Evolutionary conservation across 2,329 filamentous ascomycete genomes (phyloP), one percentile per base, ranked within the genome.

Genomic region (Hypoxylon sp.): DNA sequence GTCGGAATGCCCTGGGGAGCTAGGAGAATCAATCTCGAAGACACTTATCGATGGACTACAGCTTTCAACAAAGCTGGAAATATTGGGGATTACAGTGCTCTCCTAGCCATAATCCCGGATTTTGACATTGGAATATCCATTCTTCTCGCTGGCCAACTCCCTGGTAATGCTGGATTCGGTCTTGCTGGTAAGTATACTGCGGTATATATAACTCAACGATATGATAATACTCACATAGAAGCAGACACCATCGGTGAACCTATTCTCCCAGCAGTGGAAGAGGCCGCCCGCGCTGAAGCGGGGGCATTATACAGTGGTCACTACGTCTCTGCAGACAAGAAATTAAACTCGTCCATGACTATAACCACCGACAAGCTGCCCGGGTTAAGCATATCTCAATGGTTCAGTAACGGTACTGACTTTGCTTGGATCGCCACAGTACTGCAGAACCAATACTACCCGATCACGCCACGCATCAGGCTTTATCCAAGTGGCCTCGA

Each of bases 11-110:
- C 79, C 0, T 82, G 80, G 80, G 80, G 74, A n/a, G 73, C 70
- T 7, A 68, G 74, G 19, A 69, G 74, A 16, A 73, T 75, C 29
- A 71, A 73, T 12, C 45, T 75, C 1, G 70, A 67, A 25, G 70
- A 73, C 30, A 70, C 73, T 14, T 75, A 75, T 52, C 67, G 71
- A 45, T 71, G 81, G 65, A 81, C 81, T 5, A 74, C 77, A n/a
- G 78, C 80, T 5, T 81, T 71, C 56, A 65, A 77, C 64, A 83
- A 85, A 70, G 70, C 75, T 1, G 80, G 82, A 5, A 76, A 81
- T 61, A 73, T 82, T 8, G 77, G 79, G 25, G 66, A 70, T 37
- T 83, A 81, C 63, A 76, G 75, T 16, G 74, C 76, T 1, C 73
- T 78, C 7, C 56, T 84, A 0, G 77, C 77, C 1, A 70, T 84